Conservation (phyloP, 1,139 yeast genomes). For the Pichia sp. region DNA sequence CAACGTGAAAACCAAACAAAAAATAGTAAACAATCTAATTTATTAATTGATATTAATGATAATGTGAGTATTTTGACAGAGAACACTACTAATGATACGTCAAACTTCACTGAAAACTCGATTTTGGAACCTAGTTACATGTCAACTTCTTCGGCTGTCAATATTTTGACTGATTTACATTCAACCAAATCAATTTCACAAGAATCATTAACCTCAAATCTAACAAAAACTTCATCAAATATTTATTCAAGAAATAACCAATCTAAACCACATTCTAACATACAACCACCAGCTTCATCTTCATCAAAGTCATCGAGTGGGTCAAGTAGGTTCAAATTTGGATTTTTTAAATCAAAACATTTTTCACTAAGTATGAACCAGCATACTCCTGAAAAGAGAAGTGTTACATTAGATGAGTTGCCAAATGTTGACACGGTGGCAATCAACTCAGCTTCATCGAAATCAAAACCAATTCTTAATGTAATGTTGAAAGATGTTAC, state of each 20-base stretch:
- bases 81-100: not conserved
- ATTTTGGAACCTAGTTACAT: not conserved
- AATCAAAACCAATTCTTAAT: slow-evolving; percentile 47
- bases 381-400: slow-evolving; percentile 40
- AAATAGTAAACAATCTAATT: not conserved
- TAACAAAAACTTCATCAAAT: not conserved
- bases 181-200: not conserved
- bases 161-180: not conserved
- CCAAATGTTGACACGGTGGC: slow-evolving; percentile 43
- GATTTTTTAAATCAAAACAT: slow-evolving; percentile 40
- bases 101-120: not conserved
- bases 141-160: not conserved
- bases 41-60: not conserved
- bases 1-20: slow-evolving; percentile 17
- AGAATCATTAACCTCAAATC: not conserved
- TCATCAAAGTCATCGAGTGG: not conserved
- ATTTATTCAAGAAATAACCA: not conserved
- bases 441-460: slow-evolving; percentile 26
- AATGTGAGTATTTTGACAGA: not conserved
- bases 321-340: slow-evolving; percentile 17
- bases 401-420: slow-evolving; percentile 47
- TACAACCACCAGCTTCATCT: not conserved
- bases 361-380: slow-evolving; percentile 38
- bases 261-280: not conserved
- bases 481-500: slow-evolving; percentile 48